Evolutionary conservation across 768 basidiomycete species (phyloP).

Genomic region (Cystobasidium tubakii): DNA sequence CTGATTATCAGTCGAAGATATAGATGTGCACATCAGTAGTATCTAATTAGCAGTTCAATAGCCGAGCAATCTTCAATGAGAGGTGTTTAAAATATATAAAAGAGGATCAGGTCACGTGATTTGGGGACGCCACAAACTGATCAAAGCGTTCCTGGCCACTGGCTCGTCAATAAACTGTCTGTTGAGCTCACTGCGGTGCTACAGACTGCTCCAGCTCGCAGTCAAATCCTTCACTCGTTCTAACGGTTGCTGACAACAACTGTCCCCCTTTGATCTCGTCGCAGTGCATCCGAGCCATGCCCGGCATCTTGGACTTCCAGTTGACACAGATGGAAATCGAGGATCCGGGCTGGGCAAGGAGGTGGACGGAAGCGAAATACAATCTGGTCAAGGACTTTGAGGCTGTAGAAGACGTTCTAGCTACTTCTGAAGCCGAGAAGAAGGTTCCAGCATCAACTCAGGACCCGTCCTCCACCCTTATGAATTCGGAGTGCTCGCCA

Average conservation of each 20-base stretch:
- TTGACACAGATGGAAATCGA: neutral
- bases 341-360: neutral
- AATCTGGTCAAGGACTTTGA: constrained; percentile 17
- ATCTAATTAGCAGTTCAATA: neutral
- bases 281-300: too few species aligned
- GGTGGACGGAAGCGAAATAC: neutral
- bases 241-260: too few species aligned
- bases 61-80: too few species aligned
- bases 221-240: too few species aligned
- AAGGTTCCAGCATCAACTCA: neutral
- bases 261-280: too few species aligned
- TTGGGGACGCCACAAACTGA: too few species aligned
- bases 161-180: too few species aligned
- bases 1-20: neutral
- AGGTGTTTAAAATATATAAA: too few species aligned
- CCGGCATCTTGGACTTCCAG: neutral
- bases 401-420: constrained; percentile 5
- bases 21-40: neutral
- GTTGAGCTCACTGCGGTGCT: too few species aligned
- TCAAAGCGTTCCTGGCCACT: too few species aligned
- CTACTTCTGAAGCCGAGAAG: constrained; percentile 9
- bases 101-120: too few species aligned
- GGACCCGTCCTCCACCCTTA: neutral
- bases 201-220: too few species aligned
- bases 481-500: constrained; percentile 25